Percentiles rank a stretch among this genome's conserved stretches.
phyloP scores from a whole-genome alignment of 129 eudicot species.

The Lonicera japonica region DNA sequence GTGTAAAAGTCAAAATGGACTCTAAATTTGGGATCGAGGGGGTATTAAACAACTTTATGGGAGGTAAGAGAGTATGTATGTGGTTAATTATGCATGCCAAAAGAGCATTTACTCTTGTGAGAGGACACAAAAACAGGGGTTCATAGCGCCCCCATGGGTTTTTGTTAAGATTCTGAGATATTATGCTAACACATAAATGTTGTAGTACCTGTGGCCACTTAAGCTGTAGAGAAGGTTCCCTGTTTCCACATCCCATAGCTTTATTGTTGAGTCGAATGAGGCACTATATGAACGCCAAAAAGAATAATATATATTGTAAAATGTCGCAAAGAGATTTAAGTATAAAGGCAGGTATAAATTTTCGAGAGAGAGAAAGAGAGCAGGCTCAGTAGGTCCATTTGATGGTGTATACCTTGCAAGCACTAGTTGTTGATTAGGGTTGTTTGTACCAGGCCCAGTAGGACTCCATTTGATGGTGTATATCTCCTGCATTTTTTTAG shows the following conservation, averaged over 20 bases:
- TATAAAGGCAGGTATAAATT: too few species aligned
- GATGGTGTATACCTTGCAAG: slow-evolving; percentile 60
- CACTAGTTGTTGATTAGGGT: slow-evolving; percentile 66
- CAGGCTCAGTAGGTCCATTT: not conserved
- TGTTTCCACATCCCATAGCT: slow-evolving; percentile 76
- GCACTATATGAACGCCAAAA: too few species aligned
- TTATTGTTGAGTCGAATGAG: slow-evolving; percentile 88
- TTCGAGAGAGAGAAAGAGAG: slow-evolving; percentile 1
- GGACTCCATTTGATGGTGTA: slow-evolving; percentile 97
- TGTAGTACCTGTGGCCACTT: slow-evolving; percentile 81
- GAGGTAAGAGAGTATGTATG: too few species aligned
- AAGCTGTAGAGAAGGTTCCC: slow-evolving; percentile 66
- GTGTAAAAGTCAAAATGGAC: too few species aligned
- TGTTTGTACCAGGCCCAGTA: slow-evolving; percentile 77
- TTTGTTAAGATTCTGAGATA: too few species aligned
- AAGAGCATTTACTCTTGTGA: too few species aligned
- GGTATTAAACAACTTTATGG: too few species aligned
- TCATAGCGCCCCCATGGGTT: not conserved
- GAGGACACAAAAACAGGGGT: too few species aligned
- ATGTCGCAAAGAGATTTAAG: too few species aligned
- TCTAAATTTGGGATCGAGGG: too few species aligned
- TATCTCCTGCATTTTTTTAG: slow-evolving; percentile 51
- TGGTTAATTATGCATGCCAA: too few species aligned
- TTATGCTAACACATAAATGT: not conserved
- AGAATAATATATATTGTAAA: too few species aligned